Conservation (phyloP, 805 yeast genomes). For the Sungouiozyma intestinalis region DNA sequence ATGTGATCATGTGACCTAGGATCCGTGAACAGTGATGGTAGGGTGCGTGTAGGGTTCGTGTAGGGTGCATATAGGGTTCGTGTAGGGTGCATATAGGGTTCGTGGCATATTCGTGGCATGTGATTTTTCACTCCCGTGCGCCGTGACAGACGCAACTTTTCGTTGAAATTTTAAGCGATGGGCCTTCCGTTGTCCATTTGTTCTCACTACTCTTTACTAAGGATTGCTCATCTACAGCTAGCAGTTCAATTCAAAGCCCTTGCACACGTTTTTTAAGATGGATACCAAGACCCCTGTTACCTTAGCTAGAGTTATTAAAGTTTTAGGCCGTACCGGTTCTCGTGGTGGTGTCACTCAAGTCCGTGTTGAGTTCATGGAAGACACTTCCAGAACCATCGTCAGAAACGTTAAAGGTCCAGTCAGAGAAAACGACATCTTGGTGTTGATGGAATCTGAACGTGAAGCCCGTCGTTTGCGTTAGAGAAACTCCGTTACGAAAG, state of each 20-base stretch:
- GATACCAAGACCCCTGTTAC: slow-evolving; percentile 80
- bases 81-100: too few species aligned
- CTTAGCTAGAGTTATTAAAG: slow-evolving; percentile 99
- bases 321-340: slow-evolving; percentile 99
- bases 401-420: slow-evolving; percentile 98
- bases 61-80: too few species aligned
- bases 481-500: too few species aligned
- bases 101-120: too few species aligned
- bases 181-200: background rate
- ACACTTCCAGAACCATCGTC: slow-evolving; percentile 89
- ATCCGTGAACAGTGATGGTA: too few species aligned
- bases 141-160: background rate
- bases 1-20: too few species aligned
- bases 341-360: slow-evolving; percentile 99
- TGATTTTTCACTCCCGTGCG: background rate
- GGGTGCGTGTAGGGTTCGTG: too few species aligned
- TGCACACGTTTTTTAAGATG: slow-evolving; percentile 14
- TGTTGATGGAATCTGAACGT: slow-evolving; percentile 99
- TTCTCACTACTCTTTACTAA: background rate
- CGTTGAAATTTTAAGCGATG: background rate
- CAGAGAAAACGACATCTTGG: slow-evolving; percentile 95
- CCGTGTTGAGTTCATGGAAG: slow-evolving; percentile 94
- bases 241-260: too few species aligned
- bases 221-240: too few species aligned
- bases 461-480: slow-evolving; percentile 95